Conservation (phyloP, 2,329 filamentous ascomycete genomes). For the Anthostomella pinea region DNA sequence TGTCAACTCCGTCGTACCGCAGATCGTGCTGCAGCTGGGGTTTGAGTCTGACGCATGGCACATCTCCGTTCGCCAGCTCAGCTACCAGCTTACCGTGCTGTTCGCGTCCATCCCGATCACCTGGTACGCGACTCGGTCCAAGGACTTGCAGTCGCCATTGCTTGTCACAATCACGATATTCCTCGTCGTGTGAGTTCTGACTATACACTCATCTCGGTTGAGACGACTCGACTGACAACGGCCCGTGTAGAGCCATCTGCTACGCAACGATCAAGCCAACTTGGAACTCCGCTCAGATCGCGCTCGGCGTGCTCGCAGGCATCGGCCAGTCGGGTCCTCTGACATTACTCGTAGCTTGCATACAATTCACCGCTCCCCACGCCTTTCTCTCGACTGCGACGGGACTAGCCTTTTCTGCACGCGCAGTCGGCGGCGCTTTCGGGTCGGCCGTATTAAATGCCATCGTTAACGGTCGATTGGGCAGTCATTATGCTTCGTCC, state of each 20-base stretch:
- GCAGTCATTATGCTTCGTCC: conserved; percentile 36
- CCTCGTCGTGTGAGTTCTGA: conserved; percentile 40
- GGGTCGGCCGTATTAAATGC: conserved; percentile 50
- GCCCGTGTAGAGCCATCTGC: conserved; percentile 43
- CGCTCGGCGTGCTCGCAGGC: conserved; percentile 45
- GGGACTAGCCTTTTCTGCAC: conserved; percentile 50
- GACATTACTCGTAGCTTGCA: conserved; percentile 46
- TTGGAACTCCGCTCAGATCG: conserved; percentile 45
- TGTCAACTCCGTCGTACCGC: conserved; percentile 48
- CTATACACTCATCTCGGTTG: too few species aligned
- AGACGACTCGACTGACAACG: too few species aligned
- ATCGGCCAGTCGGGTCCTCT: conserved; percentile 49
- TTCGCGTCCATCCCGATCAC: conserved; percentile 41
- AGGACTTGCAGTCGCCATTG: conserved; percentile 47
- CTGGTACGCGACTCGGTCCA: conserved; percentile 45
- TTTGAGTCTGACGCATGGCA: conserved; percentile 45
- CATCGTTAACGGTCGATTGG: conserved; percentile 48
- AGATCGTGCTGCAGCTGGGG: conserved; percentile 47
- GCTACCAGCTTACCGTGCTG: conserved; percentile 40
- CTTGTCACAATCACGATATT: conserved; percentile 46
- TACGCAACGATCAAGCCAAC: conserved; percentile 43
- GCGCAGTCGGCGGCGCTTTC: conserved; percentile 52
- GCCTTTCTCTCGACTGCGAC: conserved; percentile 52
- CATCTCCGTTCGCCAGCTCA: conserved; percentile 48
- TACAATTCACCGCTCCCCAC: conserved; percentile 53